Evolutionary conservation across 2,329 filamentous ascomycete species (phyloP), one percentile per base, ranked within the genome.

Genomic region (Sphaerulina populicola): DNA sequence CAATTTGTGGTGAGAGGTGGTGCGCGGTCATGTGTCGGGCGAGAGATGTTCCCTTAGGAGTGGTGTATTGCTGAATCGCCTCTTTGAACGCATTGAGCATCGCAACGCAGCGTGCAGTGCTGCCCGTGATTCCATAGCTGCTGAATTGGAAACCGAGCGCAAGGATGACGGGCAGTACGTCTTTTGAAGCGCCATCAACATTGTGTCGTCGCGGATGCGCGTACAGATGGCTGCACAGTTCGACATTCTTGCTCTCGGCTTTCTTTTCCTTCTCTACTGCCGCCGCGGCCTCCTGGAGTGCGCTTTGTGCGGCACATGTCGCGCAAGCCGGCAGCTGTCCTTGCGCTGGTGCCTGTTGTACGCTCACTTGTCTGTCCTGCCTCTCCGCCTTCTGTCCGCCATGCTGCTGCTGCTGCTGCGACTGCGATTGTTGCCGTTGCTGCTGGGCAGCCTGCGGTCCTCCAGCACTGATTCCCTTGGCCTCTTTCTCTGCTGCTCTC

Each of bases 31-130:
- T 83, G 72, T 98, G 90, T 31, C 93, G 84, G 15, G 89, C 86
- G 38, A 98, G 79, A 37, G 89, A 90, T 52, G 84, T 89, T 37
- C 86, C 85, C 23, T 82, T 76, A 4, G 93, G 93, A 1, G 91
- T 97, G 42, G 82, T 86, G 69, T 98, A 98, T n/a, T 87, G 83
- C 64, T 88, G 81, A 57, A 98, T 91, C 57, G 97, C 87, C 83
- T 94, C 62, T 68, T 94, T 94, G 67, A 98, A 94, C 1, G 88
- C 89, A 58, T 93, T 72, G 41, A 98, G 74, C 61, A 89, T 97
- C 30, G 88, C 86, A 57, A 95, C 84, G 62, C 94, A 83, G 57
- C 93, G 80, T 40, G 88, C 86, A 67, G 86, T 94, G 66, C 88
- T 94, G 59, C 94, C 93, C 62, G 86, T 89, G 53, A 98, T 82